phyloP scores from a whole-genome alignment of 2,329 filamentous ascomycete genomes.

The Fusarium avenaceum region DNA sequence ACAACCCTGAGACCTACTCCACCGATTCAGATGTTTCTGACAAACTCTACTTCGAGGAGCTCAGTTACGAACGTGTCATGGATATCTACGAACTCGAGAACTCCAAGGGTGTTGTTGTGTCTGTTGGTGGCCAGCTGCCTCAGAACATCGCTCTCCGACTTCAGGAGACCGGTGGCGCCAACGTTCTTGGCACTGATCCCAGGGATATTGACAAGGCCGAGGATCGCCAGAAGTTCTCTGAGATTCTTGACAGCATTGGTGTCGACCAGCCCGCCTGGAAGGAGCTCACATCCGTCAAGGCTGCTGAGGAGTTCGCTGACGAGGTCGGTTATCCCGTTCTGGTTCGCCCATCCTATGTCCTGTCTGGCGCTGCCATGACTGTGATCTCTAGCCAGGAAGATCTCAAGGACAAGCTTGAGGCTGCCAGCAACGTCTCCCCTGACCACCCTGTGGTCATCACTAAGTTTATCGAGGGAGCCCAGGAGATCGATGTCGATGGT shows the following conservation, averaged over 20 bases:
- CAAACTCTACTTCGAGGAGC: conserved; percentile 95
- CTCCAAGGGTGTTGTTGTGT: conserved; percentile 90
- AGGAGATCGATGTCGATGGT: conserved; percentile 97
- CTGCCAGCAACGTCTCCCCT: conserved; percentile 89
- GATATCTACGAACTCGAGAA: conserved; percentile 96
- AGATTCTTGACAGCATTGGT: conserved; percentile 95
- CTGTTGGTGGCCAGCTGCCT: conserved; percentile 93
- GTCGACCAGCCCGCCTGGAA: conserved; percentile 99
- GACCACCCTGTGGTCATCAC: conserved; percentile 98
- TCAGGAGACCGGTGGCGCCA: conserved; percentile 90
- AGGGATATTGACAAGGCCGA: conserved; percentile 97
- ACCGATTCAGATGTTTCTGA: conserved; percentile 94
- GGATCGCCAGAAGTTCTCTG: conserved; percentile 97
- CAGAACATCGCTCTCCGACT: conserved; percentile 97
- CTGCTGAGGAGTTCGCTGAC: conserved; percentile 88
- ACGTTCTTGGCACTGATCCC: conserved; percentile 92
- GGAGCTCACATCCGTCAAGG: conserved; percentile 90
- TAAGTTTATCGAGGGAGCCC: conserved; percentile 96
- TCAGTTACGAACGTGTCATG: conserved; percentile 98
- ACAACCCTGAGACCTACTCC: conserved; percentile 82
- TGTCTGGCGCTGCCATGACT: conserved; percentile 98
- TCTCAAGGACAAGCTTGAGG: conserved; percentile 93
- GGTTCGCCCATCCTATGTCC: conserved; percentile 93
- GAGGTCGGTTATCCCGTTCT: conserved; percentile 93
- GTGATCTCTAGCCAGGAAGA: conserved; percentile 91